Evolutionary conservation across 208 protist genomes (phyloP), one percentile per base, ranked within the genome.

Genomic region (Porcisia hertigi): DNA sequence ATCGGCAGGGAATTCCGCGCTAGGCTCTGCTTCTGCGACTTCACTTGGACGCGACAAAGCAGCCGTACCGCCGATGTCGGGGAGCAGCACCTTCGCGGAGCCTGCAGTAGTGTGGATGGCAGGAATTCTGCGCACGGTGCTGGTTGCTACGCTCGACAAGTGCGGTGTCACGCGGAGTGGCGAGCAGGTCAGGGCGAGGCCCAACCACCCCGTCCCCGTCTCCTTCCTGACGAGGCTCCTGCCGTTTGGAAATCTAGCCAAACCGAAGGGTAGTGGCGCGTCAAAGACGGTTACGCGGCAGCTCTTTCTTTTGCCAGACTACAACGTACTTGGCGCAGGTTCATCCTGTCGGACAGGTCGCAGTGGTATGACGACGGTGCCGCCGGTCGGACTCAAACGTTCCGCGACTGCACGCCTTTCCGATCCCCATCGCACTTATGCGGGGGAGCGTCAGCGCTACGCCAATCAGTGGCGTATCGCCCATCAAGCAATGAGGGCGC

Each of bases 81-180:
- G 54, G 11, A 6, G 54, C 54, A 25, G 23, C 54, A 12, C 8
- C 54, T n/a, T 58, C 63, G 11, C 36, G n/a, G 9, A n/a, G 23
- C 47, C 69, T 8, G 69, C 12, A 0, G 67, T 69, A 3, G 67
- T 79, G 1, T 69, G 69, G 74, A 20, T 78, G 0, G 74, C 74
- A 6, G 74, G 74, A 3, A 16, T 59, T 30, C 74, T 78, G 34
- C 59, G 34, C 75, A 79, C 67, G 20, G 58, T 59, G 20, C 59
- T 73, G 20, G 75, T 55, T 16, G 75, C 75, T 11, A 79, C 75
- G 4, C 75, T 79, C 36, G 75, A 79, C 75, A 79, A 74, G 34
- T n/a, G 14, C 3, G 75, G 75, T 39, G 75, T 79, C 59, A 79
- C 75, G 0, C 67, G 59, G 0, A 43, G 59, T 52, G 75, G 54